Base-by-base conservation (phyloP, 1,284 basidiomycete species). In the Moesziomyces aphidis region DNA sequence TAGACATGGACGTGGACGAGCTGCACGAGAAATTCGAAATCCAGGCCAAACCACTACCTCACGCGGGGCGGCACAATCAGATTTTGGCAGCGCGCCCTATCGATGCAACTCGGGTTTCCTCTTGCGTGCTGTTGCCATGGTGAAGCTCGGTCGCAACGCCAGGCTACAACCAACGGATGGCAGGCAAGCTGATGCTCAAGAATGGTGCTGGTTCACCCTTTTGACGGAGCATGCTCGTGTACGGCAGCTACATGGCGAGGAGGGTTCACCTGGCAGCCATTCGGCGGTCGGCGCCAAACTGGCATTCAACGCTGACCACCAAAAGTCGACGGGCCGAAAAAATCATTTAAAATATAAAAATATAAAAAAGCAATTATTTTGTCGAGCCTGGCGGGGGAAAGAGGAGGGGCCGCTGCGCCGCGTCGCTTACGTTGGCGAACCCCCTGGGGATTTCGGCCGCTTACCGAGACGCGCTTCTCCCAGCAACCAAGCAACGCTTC, bases 401-500 rank as follows among this genome's bases (percentile, higher is more conserved):
- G 13, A 11, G 31, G 31, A 10, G 31, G 31, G 31, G 26, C 21
- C 22, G 48, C 28, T 43, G 48, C 43, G 49, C 49, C 49, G 56
- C 44, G 49, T 58, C 56, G 56, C 56, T 58, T 58, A 58, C 56
- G 42, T 26, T 51, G 26, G 45, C 9, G 24, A 50, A 43, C 42
- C 50, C 49, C 48, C 43, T 51, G 57, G 23, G 50, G 50, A 36
- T 52, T 52, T 47, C 28, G 24, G 42, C 24, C 56, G 24, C 24
- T 28, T 51, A 52, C 43, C 57, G 57, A 59, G 57, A 50, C 57
- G 57, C 57, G 50, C 57, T 51, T 13, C 39, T 44, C 39, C 39
- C 39, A 42, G 39, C 39, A 8, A 42, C 39, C 39, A 19, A 3
- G 6, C 39, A 19, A 42, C 17, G 5, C 17, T 19, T 42, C 39